Conservation (phyloP, 129 eudicot genomes). For the Flaveria ramosissima region DNA sequence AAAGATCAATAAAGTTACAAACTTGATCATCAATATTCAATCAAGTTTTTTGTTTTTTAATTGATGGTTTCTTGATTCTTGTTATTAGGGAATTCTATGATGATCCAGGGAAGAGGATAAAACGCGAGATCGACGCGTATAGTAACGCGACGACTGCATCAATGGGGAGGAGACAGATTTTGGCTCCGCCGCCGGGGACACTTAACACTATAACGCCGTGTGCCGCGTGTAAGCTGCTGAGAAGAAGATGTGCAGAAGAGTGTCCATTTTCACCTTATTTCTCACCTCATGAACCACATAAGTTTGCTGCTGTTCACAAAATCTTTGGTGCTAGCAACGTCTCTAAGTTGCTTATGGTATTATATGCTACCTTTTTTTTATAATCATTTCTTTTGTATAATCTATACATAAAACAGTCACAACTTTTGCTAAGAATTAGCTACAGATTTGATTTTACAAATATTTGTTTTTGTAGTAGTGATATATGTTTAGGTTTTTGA, state of each 20-base stretch:
- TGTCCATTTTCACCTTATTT: constrained; percentile 77
- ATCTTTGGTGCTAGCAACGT: constrained; percentile 78
- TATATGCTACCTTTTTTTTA: too few relatives aligned
- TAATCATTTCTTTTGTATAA: background rate
- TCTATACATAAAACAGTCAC: too few relatives aligned
- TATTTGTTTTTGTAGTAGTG: background rate
- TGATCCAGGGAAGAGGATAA: constrained; percentile 51
- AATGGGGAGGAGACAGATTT: constrained; percentile 49
- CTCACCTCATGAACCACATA: constrained; percentile 75
- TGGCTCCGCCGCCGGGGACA: constrained; percentile 41
- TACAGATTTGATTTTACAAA: background rate
- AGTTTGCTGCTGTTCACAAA: constrained; percentile 77
- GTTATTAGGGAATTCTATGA: constrained; percentile 43
- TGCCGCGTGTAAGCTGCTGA: constrained; percentile 66
- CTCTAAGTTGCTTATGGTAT: constrained; percentile 72
- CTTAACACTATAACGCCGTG: constrained; percentile 68
- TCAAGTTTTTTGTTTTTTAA: background rate
- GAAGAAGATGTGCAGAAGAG: constrained; percentile 76
- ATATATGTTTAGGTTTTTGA: too few relatives aligned
- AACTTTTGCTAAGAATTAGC: too few relatives aligned
- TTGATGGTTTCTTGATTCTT: constrained; percentile 13
- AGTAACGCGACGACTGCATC: constrained; percentile 22
- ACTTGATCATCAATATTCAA: background rate
- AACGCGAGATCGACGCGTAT: constrained; percentile 40
- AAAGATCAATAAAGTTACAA: constrained; percentile 11